A percentile compares a stretch with the other conserved stretches of the same genome.
These are phyloP conservation scores for Gnomoniopsis smithogilvyi DNA, from an alignment of 2,329 filamentous ascomycete species.

Conservation along the genomic window DNA sequence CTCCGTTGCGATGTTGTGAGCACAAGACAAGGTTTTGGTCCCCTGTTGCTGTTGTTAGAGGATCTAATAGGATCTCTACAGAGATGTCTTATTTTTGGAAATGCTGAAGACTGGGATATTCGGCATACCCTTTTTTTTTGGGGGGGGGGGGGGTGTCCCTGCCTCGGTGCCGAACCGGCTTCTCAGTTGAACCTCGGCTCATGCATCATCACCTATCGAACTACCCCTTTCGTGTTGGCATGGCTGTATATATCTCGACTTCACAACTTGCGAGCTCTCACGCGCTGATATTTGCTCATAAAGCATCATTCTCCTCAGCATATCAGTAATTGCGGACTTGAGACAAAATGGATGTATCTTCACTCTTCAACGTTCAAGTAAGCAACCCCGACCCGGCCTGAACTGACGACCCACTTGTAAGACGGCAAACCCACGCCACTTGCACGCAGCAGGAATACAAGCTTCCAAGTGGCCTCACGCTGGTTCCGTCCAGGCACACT, in stretches of 20 bases:
- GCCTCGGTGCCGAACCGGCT: background rate
- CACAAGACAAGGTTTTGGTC: too few species aligned
- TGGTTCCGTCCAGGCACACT: too few species aligned
- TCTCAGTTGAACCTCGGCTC: background rate
- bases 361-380: conserved; percentile 59
- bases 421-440: background rate
- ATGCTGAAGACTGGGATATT: background rate
- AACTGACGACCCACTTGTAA: background rate
- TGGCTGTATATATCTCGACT: background rate
- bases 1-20: too few species aligned
- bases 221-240: too few species aligned
- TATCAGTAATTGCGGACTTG: background rate
- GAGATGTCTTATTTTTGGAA: too few species aligned
- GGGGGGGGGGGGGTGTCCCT: too few species aligned
- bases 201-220: background rate
- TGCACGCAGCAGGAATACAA: too few species aligned
- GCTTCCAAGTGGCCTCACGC: too few species aligned
- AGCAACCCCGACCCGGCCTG: conserved; percentile 17
- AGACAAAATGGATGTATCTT: conserved; percentile 44
- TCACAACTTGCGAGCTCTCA: background rate
- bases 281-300: background rate
- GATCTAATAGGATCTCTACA: too few species aligned
- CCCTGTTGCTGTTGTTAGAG: too few species aligned
- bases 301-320: background rate
- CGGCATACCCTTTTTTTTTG: background rate